These are phyloP conservation scores for Chaetomium sp. DNA, from an alignment of 2,329 filamentous ascomycete species.

Conservation along the genomic window DNA sequence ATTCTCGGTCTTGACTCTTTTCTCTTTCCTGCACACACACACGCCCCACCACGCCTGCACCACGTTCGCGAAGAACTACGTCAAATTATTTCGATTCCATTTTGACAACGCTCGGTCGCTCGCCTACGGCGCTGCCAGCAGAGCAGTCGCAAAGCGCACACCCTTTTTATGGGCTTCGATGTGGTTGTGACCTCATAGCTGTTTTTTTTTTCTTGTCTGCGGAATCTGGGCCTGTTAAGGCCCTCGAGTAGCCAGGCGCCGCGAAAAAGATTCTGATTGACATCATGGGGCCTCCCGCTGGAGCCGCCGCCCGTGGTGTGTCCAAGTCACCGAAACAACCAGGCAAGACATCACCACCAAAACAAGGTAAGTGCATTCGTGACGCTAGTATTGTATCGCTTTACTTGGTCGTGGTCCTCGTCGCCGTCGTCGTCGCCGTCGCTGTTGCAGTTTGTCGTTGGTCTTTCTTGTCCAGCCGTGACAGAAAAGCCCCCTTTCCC, in stretches of 20 bases:
- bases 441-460: conserved; percentile 13
- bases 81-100: conserved; percentile 20
- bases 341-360: conserved; percentile 35
- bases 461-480: background rate
- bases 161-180: conserved; percentile 19
- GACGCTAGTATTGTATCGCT: background rate
- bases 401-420: conserved; percentile 8
- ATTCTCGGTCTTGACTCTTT: conserved; percentile 21
- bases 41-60: conserved; percentile 10
- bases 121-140: conserved; percentile 19
- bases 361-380: conserved; percentile 36
- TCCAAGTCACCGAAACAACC: conserved; percentile 45
- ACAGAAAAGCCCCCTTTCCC: too few species aligned
- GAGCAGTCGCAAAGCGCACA: conserved; percentile 11
- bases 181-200: conserved; percentile 25
- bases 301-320: conserved; percentile 35
- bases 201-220: background rate
- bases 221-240: too few species aligned
- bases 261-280: conserved; percentile 28
- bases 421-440: conserved; percentile 15
- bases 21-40: conserved; percentile 12
- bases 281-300: conserved; percentile 44
- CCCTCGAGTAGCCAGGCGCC: too few species aligned
- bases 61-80: conserved; percentile 13
- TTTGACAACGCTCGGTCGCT: conserved; percentile 10